These are phyloP conservation scores for Lasiodiplodia citricola DNA, from an alignment of 2,329 filamentous ascomycete species.

Conservation along the genomic window DNA sequence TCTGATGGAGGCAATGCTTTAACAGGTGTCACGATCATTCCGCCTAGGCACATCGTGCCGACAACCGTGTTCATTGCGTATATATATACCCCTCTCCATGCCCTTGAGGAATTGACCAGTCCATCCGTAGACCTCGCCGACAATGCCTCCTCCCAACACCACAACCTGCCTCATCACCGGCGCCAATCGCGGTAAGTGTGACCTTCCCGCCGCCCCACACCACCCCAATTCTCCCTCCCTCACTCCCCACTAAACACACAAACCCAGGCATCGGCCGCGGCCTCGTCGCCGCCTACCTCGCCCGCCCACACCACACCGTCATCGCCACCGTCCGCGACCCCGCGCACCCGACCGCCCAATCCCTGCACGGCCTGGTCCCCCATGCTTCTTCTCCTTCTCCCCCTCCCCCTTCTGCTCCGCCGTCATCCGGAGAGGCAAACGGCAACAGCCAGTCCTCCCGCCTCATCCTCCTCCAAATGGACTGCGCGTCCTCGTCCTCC, in stretches of 20 bases:
- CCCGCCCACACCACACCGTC: constrained; percentile 45
- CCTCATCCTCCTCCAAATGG: neutral
- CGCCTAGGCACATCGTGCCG: neutral
- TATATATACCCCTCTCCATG: neutral
- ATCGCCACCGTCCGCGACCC: constrained; percentile 48
- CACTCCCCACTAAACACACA: neutral
- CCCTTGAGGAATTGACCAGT: neutral
- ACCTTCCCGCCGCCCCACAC: too few relatives aligned
- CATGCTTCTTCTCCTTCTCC: constrained; percentile 7
- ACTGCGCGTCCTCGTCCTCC: neutral
- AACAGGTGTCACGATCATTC: neutral
- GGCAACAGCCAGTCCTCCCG: neutral
- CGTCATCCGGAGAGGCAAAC: too few relatives aligned
- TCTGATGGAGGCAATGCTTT: neutral
- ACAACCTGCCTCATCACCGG: constrained; percentile 40
- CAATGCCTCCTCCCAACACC: neutral
- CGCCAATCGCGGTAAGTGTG: constrained; percentile 37
- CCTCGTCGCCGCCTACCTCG: constrained; percentile 43
- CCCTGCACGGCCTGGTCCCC: constrained; percentile 35
- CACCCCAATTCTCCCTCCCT: too few relatives aligned
- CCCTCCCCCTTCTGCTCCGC: neutral
- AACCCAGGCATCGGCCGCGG: constrained; percentile 43
- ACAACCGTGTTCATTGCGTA: neutral
- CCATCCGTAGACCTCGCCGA: neutral
- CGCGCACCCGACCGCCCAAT: constrained; percentile 31